These are phyloP conservation scores for Ganoderma boninense DNA, from an alignment of 1,284 basidiomycete species.

Conservation along the genomic window DNA sequence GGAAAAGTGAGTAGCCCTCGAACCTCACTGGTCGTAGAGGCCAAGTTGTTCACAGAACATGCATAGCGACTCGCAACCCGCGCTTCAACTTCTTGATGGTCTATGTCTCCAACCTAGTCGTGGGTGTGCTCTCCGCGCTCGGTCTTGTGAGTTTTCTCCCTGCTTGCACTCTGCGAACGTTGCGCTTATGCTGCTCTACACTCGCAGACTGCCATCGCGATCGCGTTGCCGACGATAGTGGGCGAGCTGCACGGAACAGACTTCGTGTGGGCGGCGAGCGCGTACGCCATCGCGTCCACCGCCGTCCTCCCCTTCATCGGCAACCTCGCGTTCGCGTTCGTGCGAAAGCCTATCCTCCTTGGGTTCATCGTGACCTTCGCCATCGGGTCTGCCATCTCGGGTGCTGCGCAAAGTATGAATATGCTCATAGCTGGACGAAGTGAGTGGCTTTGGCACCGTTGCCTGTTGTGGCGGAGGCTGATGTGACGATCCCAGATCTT, in stretches of 20 bases:
- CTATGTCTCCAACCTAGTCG: slow-evolving; percentile 7
- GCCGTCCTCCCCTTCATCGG: slow-evolving; percentile 40
- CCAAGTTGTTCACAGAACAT: not conserved
- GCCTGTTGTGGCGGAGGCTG: not conserved
- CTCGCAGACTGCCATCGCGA: slow-evolving; percentile 43
- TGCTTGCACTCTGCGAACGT: too few species aligned
- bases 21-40: not conserved
- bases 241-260: slow-evolving; percentile 40
- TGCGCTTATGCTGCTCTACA: not conserved
- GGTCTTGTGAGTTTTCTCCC: slow-evolving; percentile 7
- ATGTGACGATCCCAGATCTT: slow-evolving; percentile 11
- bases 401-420: slow-evolving; percentile 45
- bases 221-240: slow-evolving; percentile 44
- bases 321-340: slow-evolving; percentile 42
- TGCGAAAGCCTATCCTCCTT: slow-evolving; percentile 44
- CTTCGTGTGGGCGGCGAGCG: slow-evolving; percentile 41
- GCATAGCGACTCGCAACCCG: not conserved
- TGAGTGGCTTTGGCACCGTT: not conserved
- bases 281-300: slow-evolving; percentile 40
- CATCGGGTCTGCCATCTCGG: slow-evolving; percentile 46
- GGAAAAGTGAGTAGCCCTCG: not conserved
- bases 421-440: slow-evolving; percentile 42
- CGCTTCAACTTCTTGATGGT: slow-evolving; percentile 19
- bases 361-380: slow-evolving; percentile 45
- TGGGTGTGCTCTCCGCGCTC: slow-evolving; percentile 20